Evolutionary conservation across 805 yeast genomes (phyloP), one percentile per base, ranked within the genome.

Genomic region (Nakazawaea ambrosiae): DNA sequence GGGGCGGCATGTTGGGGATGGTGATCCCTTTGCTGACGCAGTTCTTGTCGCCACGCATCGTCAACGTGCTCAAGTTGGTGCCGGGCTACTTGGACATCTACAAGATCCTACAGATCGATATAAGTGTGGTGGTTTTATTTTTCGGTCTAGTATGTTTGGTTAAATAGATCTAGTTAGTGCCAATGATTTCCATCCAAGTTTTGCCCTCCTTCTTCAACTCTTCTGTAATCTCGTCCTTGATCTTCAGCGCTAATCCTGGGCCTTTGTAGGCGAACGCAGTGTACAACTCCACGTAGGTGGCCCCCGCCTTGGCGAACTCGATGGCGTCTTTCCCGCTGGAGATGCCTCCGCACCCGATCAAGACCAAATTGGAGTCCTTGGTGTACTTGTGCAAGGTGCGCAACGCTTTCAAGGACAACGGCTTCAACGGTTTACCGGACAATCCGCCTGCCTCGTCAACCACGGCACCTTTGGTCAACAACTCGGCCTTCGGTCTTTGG

Each of bases 311-410:
- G 24, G 92, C 96, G 58, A 81, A 90, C 47, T 89, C 97, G 34
- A 89, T 63, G 0, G 89, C 97, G 54, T 90, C 97, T 46, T 77
- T 68, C 39, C 96, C 97, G 18, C 68, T 61, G n/a, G 81, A 67
- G 48, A 90, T 87, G 47, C 97, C 97, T 40, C 97, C 97, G 61
- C 96, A 88, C 24, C 97, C 97, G 46, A 90, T 73, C 30, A 90
- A 68, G 2, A 88, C 83, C 45, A 88, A 58, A 37, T 76, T 69
- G 1, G 82, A 71, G 44, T 75, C 85, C 50, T 86, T 86, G 26
- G 95, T 74, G 53, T 83, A 71, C 49, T 83, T 79, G 40, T 92
- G 77, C 48, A 90, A 75, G 2, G 73, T 61, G 42, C 68, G 72
- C 48, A 90, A 66, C 0, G 95, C 92, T 44, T 75, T 63, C 41